Conservation (phyloP, 2,329 filamentous ascomycete genomes). For the Sarocladium oryzae region DNA sequence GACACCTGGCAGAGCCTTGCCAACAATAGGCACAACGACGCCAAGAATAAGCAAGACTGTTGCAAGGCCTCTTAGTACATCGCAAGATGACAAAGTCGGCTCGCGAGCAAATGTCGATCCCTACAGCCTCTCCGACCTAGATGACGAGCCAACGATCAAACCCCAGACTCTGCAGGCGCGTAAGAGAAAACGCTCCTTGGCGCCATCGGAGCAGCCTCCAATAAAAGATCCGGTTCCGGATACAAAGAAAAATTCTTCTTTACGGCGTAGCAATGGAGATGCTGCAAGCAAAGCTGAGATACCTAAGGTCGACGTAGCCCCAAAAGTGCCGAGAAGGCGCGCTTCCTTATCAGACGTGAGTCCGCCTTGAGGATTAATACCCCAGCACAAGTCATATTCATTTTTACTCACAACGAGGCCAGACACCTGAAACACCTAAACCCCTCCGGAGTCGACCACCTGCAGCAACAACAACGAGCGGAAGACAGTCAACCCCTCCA, state of each 20-base stretch:
- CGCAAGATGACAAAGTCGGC: neutral
- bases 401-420: neutral
- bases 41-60: neutral
- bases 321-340: neutral
- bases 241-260: too few relatives aligned
- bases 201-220: neutral
- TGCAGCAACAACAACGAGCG: neutral
- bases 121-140: slow-evolving; percentile 7
- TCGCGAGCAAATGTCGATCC: neutral
- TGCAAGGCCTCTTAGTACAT: neutral
- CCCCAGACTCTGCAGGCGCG: neutral
- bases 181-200: slow-evolving; percentile 1
- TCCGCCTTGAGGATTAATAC: neutral
- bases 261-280: too few relatives aligned
- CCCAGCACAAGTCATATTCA: neutral
- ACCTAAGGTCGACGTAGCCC: neutral
- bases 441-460: neutral
- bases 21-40: neutral
- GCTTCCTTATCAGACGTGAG: neutral
- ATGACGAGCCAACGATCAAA: neutral
- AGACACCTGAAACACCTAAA: neutral
- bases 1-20: neutral
- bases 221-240: neutral
- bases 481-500: neutral
- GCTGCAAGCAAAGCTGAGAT: neutral